Evolutionary conservation across 106 monocot species (phyloP).

Genomic region (Allium fistulosum): DNA sequence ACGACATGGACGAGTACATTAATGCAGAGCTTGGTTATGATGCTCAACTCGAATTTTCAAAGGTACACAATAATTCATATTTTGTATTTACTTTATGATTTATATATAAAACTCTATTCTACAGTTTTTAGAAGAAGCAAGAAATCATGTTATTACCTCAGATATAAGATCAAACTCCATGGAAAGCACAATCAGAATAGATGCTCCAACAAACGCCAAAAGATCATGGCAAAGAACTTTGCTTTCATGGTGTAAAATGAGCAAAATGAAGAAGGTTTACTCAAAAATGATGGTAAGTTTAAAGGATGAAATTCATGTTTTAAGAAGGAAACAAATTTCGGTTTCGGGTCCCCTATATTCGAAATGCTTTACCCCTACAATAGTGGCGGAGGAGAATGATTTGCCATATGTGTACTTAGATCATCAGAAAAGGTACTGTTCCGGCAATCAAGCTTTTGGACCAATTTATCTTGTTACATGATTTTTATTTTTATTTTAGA

Average conservation of each 20-base stretch:
- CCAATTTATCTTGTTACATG: conserved; percentile 9
- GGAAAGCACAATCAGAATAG: neutral
- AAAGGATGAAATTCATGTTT: neutral
- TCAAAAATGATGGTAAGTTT: neutral
- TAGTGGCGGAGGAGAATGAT: neutral
- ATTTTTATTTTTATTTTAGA: neutral
- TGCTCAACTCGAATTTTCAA: neutral
- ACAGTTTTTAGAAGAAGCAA: conserved; percentile 8
- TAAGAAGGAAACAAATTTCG: neutral
- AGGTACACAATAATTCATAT: neutral
- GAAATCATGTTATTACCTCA: neutral
- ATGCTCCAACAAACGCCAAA: neutral
- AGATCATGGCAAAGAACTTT: conserved; percentile 2
- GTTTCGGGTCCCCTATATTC: neutral
- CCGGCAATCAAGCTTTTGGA: neutral
- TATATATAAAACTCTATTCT: neutral
- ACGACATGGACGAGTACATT: too few relatives aligned
- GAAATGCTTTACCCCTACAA: conserved; percentile 5
- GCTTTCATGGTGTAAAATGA: neutral
- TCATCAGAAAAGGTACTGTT: neutral
- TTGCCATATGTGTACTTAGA: conserved; percentile 1
- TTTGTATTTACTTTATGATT: neutral
- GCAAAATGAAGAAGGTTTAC: neutral
- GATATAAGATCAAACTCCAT: neutral
- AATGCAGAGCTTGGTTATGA: conserved; percentile 2